phyloP scores from a whole-genome alignment of 345 rosid species.

The Rhizophora apiculata region DNA sequence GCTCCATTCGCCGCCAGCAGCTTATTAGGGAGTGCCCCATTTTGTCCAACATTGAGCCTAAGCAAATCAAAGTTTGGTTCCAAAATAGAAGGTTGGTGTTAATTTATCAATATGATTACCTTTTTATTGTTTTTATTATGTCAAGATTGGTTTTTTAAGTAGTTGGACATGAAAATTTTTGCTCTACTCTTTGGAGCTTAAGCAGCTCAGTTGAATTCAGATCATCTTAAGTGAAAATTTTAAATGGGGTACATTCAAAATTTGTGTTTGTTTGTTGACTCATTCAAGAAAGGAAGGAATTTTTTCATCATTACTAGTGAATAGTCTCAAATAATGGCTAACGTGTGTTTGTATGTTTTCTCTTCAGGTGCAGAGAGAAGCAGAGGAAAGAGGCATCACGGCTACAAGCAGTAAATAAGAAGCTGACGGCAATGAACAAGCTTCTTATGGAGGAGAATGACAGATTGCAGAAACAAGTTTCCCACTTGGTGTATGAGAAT shows the following conservation, averaged over 20 bases:
- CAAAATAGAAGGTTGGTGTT: conserved; percentile 82
- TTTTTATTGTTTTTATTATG: neutral
- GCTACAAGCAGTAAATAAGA: conserved; percentile 94
- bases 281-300: neutral
- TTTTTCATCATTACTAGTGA: neutral
- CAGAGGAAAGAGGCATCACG: conserved; percentile 99
- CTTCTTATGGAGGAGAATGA: conserved; percentile 99
- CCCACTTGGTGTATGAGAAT: conserved; percentile 93
- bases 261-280: neutral
- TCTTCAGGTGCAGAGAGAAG: conserved; percentile 90
- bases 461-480: conserved; percentile 98
- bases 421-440: conserved; percentile 96
- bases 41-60: conserved; percentile 97
- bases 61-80: conserved; percentile 99
- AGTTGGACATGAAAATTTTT: neutral
- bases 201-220: no score
- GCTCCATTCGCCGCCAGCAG: conserved; percentile 98
- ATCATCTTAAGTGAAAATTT: no score
- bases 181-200: neutral
- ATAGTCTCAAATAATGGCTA: neutral
- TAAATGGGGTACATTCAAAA: no score
- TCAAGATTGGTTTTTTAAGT: neutral
- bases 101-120: neutral
- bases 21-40: conserved; percentile 97
- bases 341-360: conserved; percentile 8